Percentiles rank a stretch among this genome's conserved stretches.
Conservation (phyloP, 1,284 basidiomycete species). For the Cryptococcus sp. region DNA sequence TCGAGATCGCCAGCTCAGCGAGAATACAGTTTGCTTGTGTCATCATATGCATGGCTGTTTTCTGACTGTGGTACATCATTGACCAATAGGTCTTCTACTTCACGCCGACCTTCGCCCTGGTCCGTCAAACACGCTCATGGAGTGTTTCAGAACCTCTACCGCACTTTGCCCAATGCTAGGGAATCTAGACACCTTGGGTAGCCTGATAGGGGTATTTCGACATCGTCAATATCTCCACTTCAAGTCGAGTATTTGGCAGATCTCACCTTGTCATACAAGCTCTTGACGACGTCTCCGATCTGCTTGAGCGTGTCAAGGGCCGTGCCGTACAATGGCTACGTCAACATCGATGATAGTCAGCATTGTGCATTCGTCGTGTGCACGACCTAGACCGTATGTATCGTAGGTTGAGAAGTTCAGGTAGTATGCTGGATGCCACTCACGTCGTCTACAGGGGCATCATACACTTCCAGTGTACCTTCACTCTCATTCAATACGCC, state of each 20-base stretch:
- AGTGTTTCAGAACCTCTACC: too few species aligned
- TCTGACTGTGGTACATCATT: too few species aligned
- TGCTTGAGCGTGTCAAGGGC: slow-evolving; percentile 87
- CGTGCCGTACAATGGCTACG: slow-evolving; percentile 77
- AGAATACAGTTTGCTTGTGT: too few species aligned
- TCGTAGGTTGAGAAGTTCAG: too few species aligned
- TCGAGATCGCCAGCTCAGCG: too few species aligned
- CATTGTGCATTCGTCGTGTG: not conserved
- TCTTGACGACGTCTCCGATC: slow-evolving; percentile 87
- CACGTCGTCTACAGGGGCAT: slow-evolving; percentile 79
- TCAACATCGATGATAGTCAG: not conserved
- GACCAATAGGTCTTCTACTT: too few species aligned
- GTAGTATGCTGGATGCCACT: too few species aligned
- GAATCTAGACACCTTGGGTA: slow-evolving; percentile 8
- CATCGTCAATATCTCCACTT: not conserved
- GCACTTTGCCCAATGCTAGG: too few species aligned
- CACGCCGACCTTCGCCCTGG: too few species aligned
- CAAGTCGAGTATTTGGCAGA: not conserved
- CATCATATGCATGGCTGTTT: too few species aligned
- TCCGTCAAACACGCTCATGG: too few species aligned
- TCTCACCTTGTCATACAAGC: slow-evolving; percentile 79
- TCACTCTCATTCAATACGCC: slow-evolving; percentile 94
- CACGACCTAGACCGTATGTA: not conserved
- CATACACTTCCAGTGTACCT: slow-evolving; percentile 87
- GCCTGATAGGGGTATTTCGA: slow-evolving; percentile 5